Conservation (phyloP, 2,329 filamentous ascomycete genomes). For the Colletotrichum musae region DNA sequence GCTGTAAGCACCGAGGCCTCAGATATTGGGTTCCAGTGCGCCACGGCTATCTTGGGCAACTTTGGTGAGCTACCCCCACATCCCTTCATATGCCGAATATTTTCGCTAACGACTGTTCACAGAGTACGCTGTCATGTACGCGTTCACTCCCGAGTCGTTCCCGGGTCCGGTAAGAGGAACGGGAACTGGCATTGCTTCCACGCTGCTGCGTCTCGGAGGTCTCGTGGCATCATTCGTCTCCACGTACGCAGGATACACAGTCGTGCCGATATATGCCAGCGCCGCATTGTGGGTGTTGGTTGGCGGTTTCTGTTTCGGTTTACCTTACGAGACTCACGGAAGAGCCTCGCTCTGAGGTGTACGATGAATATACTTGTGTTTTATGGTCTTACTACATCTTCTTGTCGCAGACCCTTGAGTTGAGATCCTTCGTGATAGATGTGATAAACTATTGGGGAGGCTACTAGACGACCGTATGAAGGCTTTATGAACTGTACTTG, state of each 20-base stretch:
- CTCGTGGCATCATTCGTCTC: constrained; percentile 59
- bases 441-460: too few relatives aligned
- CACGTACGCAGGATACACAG: constrained; percentile 58
- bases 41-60: constrained; percentile 62
- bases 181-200: constrained; percentile 62
- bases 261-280: constrained; percentile 60
- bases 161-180: constrained; percentile 69
- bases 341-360: constrained; percentile 49
- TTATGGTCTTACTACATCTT: too few relatives aligned
- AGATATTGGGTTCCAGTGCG: constrained; percentile 56
- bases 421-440: too few relatives aligned
- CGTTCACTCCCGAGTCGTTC: constrained; percentile 70
- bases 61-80: constrained; percentile 48
- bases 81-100: fast-evolving
- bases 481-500: too few relatives aligned
- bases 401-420: too few relatives aligned
- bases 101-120: constrained; percentile 21
- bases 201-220: constrained; percentile 54
- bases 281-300: constrained; percentile 60
- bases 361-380: too few relatives aligned
- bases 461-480: too few relatives aligned
- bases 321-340: constrained; percentile 62
- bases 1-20: constrained; percentile 55
- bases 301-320: constrained; percentile 56
- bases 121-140: constrained; percentile 54